Evolutionary conservation across 768 basidiomycete species (phyloP).

Genomic region (Cyclocybe aegerita): DNA sequence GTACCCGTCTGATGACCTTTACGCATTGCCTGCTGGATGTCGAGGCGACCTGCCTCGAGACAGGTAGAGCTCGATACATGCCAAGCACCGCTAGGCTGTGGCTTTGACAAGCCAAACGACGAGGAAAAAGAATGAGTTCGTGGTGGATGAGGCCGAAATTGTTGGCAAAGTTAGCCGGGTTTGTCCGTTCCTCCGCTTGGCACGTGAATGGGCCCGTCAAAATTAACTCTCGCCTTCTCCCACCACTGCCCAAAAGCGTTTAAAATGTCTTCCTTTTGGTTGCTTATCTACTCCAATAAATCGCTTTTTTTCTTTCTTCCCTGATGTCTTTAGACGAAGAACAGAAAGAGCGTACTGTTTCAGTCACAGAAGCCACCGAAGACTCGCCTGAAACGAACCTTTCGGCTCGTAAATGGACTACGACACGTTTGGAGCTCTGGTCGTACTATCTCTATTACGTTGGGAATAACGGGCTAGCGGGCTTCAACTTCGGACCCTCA

Average conservation of each 20-base stretch:
- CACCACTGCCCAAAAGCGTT: not conserved
- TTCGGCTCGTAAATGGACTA: slow-evolving; percentile 28
- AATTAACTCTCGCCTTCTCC: not conserved
- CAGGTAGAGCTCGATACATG: slow-evolving; percentile 61
- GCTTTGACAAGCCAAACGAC: slow-evolving; percentile 16
- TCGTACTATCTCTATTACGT: slow-evolving; percentile 62
- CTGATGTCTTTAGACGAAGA: not conserved
- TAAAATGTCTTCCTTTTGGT: slow-evolving; percentile 5
- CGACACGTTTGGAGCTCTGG: slow-evolving; percentile 53
- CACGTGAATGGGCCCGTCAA: slow-evolving; percentile 14
- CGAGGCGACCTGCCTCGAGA: slow-evolving; percentile 50
- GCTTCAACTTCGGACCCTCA: slow-evolving; percentile 72
- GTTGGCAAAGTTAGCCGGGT: slow-evolving; percentile 29
- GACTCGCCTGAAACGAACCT: not conserved
- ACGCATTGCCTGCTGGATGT: slow-evolving; percentile 45
- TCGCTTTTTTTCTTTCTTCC: not conserved
- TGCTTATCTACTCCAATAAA: not conserved
- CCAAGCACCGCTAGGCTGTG: slow-evolving; percentile 21
- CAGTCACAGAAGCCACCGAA: not conserved
- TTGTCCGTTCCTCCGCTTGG: slow-evolving; percentile 30
- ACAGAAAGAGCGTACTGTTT: not conserved
- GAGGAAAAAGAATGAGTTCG: slow-evolving; percentile 7
- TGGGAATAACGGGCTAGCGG: slow-evolving; percentile 68
- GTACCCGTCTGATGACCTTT: slow-evolving; percentile 60
- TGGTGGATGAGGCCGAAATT: slow-evolving; percentile 17